Percentiles rank a stretch among this genome's conserved stretches.
phyloP scores from a whole-genome alignment of 176 grass and related monocot genomes.

The Paspalum vaginatum region DNA sequence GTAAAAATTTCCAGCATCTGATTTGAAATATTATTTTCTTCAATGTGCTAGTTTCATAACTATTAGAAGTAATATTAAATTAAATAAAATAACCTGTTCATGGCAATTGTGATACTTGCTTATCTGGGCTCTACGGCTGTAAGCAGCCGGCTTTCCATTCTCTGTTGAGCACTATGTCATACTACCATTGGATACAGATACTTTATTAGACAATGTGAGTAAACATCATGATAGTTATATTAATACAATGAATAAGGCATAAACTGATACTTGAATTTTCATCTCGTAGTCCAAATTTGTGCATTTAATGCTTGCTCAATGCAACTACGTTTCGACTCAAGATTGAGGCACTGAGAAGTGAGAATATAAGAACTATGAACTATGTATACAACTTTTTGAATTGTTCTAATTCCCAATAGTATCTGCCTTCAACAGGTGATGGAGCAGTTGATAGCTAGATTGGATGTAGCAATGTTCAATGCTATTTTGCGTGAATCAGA shows the following conservation, averaged over 20 bases:
- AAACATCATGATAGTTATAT: conserved; percentile 1
- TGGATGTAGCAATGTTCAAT: conserved; percentile 99
- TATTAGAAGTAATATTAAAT: not conserved
- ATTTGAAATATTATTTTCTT: not conserved
- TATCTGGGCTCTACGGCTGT: not conserved
- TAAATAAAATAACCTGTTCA: not conserved
- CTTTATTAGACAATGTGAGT: not conserved
- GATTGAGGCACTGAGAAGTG: not conserved
- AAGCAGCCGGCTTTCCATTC: not conserved
- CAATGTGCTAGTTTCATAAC: not conserved
- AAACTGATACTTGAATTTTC: not conserved
- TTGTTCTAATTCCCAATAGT: conserved; percentile 17
- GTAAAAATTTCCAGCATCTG: not conserved
- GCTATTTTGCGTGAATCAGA: conserved; percentile 91
- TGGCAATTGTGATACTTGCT: not conserved
- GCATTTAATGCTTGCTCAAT: conserved; percentile 15
- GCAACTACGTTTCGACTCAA: conserved; percentile 12
- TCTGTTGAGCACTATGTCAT: not conserved
- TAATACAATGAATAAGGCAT: not conserved
- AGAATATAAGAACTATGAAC: conserved; percentile 11
- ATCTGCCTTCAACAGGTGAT: conserved; percentile 67
- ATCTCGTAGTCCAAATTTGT: not conserved
- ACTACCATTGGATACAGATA: not conserved
- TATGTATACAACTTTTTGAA: conserved; percentile 22
- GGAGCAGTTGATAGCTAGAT: conserved; percentile 88